These are phyloP conservation scores for Globisporangium echinulatum DNA, from an alignment of 352 stramenopile species.

Conservation along the genomic window DNA sequence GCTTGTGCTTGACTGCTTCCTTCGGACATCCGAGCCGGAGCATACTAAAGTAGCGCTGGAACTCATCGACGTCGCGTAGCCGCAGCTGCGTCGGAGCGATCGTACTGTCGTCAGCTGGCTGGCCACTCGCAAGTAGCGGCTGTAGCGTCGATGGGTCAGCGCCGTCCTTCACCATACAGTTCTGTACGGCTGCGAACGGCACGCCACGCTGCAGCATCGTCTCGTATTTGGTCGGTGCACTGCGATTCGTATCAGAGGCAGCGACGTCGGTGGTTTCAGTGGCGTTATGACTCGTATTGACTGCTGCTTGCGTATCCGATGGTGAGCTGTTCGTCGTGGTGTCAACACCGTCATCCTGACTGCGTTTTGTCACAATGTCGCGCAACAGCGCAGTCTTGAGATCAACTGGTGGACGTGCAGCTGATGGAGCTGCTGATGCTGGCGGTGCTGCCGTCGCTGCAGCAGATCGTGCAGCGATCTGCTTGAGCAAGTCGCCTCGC, in stretches of 20 bases:
- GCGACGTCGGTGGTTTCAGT: background rate
- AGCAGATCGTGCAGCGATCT: conserved; percentile 1
- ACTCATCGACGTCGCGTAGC: conserved; percentile 65
- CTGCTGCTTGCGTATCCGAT: background rate
- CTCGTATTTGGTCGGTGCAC: conserved; percentile 32
- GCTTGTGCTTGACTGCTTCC: conserved; percentile 88
- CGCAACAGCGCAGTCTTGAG: conserved; percentile 8
- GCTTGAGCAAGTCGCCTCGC: background rate
- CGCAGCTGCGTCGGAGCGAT: conserved; percentile 7
- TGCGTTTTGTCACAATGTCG: conserved; percentile 1
- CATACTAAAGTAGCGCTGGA: conserved; percentile 92
- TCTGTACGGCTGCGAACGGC: conserved; percentile 63
- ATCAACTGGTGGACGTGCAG: background rate
- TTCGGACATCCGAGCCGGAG: conserved; percentile 87
- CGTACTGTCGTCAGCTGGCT: background rate
- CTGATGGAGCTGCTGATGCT: background rate
- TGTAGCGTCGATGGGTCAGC: conserved; percentile 35
- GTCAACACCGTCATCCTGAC: background rate
- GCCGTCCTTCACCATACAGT: conserved; percentile 66
- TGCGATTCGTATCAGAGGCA: background rate
- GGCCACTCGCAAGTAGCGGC: conserved; percentile 4
- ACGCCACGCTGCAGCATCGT: conserved; percentile 66
- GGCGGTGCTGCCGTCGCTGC: background rate
- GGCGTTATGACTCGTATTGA: background rate
- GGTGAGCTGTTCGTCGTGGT: background rate